These are phyloP conservation scores for Lotus japonicus DNA, from an alignment of 306 rosid genomes.

Conservation along the genomic window DNA sequence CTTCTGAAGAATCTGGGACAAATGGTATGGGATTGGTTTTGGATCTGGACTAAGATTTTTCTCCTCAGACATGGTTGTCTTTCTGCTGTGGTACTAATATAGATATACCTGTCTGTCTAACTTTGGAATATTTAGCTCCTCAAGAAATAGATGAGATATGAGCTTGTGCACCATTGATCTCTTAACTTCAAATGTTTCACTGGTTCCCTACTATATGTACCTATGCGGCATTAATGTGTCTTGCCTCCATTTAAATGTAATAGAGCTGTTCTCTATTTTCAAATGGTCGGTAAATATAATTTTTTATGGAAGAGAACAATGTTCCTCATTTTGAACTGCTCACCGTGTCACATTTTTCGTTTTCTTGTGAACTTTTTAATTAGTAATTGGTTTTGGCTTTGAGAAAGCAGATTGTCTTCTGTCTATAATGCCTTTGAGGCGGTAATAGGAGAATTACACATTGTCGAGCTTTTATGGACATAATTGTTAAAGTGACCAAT, in stretches of 20 bases:
- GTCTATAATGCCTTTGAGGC: background rate
- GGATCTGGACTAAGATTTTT: conserved; percentile 8
- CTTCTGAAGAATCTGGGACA: conserved; percentile 58
- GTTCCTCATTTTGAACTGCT: conserved; percentile 3
- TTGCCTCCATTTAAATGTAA: background rate
- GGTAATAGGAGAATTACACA: background rate
- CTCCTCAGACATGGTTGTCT: conserved; percentile 5
- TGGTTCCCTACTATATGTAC: background rate
- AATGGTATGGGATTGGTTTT: conserved; percentile 53
- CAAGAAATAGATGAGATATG: conserved; percentile 92
- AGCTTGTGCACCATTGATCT: conserved; percentile 47
- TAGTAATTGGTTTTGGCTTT: background rate
- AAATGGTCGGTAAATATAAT: background rate
- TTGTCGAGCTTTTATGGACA: background rate
- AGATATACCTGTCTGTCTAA: conserved; percentile 4
- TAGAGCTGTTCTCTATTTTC: conserved; percentile 3
- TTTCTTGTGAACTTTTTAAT: background rate
- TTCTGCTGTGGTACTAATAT: conserved; percentile 6
- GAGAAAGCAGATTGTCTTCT: background rate
- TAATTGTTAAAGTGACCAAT: background rate
- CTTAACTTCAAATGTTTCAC: background rate
- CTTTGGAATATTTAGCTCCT: conserved; percentile 55
- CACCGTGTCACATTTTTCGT: background rate
- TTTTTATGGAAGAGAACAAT: background rate
- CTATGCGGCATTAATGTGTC: background rate